These are phyloP conservation scores for Nakaseomyces glabratus DNA, from an alignment of 1,139 yeast species.

Conservation along the genomic window DNA sequence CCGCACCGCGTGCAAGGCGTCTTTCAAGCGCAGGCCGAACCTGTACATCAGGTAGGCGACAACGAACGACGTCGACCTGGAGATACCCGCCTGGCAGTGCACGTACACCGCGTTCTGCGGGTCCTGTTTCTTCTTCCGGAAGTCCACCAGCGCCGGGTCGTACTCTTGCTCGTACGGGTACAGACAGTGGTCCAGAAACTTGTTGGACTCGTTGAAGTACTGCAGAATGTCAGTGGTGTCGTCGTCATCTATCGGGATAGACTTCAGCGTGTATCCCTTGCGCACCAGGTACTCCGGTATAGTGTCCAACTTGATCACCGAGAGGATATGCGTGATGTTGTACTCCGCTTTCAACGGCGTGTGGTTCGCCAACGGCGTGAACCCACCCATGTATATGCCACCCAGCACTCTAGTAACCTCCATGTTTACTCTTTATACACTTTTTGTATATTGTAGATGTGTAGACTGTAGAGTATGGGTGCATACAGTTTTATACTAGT, in stretches of 20 bases:
- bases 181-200: conserved; percentile 59
- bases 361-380: conserved; percentile 42
- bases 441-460: no score
- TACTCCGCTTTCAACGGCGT: conserved; percentile 38
- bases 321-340: conserved; percentile 59
- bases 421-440: no score
- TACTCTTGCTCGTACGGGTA: conserved; percentile 34
- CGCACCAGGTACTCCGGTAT: conserved; percentile 40
- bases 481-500: no score
- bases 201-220: conserved; percentile 49
- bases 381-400: conserved; percentile 52
- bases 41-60: conserved; percentile 75
- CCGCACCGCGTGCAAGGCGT: conserved; percentile 64
- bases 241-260: conserved; percentile 61
- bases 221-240: conserved; percentile 54
- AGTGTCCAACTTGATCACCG: conserved; percentile 57
- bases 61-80: conserved; percentile 66
- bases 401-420: conserved; percentile 47
- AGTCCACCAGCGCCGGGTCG: conserved; percentile 27
- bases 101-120: conserved; percentile 40
- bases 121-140: conserved; percentile 36
- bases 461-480: no score
- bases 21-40: conserved; percentile 47
- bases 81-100: conserved; percentile 82
- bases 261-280: conserved; percentile 45